These are phyloP conservation scores for Stephania yunnanensis DNA, from an alignment of 164 flowering plant genomes.

Conservation along the genomic window DNA sequence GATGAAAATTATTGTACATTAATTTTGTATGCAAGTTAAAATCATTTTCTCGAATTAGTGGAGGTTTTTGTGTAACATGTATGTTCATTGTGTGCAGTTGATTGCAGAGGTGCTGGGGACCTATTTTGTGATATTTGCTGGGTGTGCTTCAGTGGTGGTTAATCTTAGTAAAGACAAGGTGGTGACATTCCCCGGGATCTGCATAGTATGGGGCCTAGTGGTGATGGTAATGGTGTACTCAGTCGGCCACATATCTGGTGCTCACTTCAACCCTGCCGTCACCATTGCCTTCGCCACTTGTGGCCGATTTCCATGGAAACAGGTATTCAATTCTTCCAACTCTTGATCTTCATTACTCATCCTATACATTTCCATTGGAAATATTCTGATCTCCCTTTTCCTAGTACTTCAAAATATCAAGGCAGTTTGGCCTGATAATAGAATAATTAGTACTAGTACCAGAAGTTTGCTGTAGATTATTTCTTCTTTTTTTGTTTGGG, in stretches of 20 bases:
- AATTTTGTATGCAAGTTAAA: no score
- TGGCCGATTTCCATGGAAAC: slow-evolving; percentile 48
- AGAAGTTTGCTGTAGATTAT: no score
- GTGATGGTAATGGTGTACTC: slow-evolving; percentile 58
- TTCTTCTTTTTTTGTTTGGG: no score
- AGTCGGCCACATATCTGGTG: slow-evolving; percentile 63
- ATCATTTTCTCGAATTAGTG: not conserved
- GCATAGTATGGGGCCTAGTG: slow-evolving; percentile 45
- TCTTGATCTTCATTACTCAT: no score
- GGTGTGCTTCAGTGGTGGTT: slow-evolving; percentile 41
- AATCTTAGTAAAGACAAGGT: slow-evolving; percentile 32
- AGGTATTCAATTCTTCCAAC: slow-evolving; percentile 22
- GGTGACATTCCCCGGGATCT: slow-evolving; percentile 43
- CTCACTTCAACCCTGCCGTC: slow-evolving; percentile 65
- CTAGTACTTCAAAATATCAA: no score
- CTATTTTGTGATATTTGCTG: slow-evolving; percentile 53
- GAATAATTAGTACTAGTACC: no score
- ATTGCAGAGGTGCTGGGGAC: slow-evolving; percentile 50
- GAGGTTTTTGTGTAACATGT: not conserved
- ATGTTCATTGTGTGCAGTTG: slow-evolving; percentile 22
- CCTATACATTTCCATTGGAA: no score
- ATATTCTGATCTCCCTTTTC: no score
- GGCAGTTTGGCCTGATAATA: no score
- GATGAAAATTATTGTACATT: not conserved
- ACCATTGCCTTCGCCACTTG: slow-evolving; percentile 53